These are phyloP conservation scores for Zanthoxylum bungeanum DNA, from an alignment of 345 rosid species.

Conservation along the genomic window DNA sequence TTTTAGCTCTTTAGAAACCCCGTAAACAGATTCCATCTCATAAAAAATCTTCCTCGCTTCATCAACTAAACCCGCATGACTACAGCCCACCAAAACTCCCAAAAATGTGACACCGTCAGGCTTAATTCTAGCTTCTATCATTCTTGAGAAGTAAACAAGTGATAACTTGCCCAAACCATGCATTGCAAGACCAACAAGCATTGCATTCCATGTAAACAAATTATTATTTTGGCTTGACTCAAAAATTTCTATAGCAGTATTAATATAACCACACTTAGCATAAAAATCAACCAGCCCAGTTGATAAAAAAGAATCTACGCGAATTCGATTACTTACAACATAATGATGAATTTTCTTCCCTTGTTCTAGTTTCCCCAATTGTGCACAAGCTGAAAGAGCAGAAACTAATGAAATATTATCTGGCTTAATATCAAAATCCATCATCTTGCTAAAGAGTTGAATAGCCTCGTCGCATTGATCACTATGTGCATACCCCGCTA, in stretches of 20 bases:
- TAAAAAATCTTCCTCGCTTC: slow-evolving; percentile 59
- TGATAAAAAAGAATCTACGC: slow-evolving; percentile 52
- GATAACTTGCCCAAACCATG: slow-evolving; percentile 47
- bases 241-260: slow-evolving; percentile 43
- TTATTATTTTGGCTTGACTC: slow-evolving; percentile 39
- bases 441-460: slow-evolving; percentile 45
- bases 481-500: slow-evolving; percentile 56
- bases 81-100: slow-evolving; percentile 65
- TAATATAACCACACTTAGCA: slow-evolving; percentile 62
- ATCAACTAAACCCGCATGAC: slow-evolving; percentile 62
- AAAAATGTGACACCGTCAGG: slow-evolving; percentile 62
- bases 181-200: slow-evolving; percentile 71
- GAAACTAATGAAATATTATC: slow-evolving; percentile 63
- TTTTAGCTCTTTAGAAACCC: slow-evolving; percentile 48
- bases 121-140: slow-evolving; percentile 44
- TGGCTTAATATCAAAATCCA: slow-evolving; percentile 35
- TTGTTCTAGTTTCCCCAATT: slow-evolving; percentile 47
- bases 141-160: slow-evolving; percentile 44
- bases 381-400: slow-evolving; percentile 81
- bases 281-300: slow-evolving; percentile 67
- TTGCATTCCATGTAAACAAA: slow-evolving; percentile 62
- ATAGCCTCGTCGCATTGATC: slow-evolving; percentile 43
- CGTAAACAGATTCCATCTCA: slow-evolving; percentile 45
- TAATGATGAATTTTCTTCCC: slow-evolving; percentile 54
- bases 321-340: slow-evolving; percentile 30